These are phyloP conservation scores for Blastomyces parvus DNA, from an alignment of 2,329 filamentous ascomycete genomes.

Conservation along the genomic window DNA sequence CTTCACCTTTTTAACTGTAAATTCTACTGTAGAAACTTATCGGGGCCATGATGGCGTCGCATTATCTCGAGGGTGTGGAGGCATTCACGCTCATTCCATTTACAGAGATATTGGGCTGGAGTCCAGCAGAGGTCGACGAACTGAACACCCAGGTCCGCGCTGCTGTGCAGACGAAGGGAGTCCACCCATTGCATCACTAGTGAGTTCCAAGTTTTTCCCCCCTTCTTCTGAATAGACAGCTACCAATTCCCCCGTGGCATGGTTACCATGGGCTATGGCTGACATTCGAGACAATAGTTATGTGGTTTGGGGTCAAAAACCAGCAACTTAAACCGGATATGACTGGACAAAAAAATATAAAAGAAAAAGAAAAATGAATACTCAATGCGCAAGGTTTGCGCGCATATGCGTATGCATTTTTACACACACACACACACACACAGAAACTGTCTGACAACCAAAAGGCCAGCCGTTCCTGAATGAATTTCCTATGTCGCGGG, in stretches of 20 bases:
- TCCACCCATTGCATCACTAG: conserved; percentile 9
- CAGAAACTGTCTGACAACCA: background rate
- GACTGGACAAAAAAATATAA: background rate
- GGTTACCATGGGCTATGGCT: background rate
- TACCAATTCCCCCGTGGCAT: too few species aligned
- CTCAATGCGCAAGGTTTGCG: background rate
- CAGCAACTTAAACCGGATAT: background rate
- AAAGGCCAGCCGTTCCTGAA: background rate
- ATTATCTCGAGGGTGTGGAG: conserved; percentile 17
- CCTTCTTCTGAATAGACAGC: too few species aligned
- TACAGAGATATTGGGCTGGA: conserved; percentile 17
- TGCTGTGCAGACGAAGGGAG: background rate
- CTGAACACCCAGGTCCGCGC: conserved; percentile 6
- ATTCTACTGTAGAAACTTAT: conserved; percentile 16
- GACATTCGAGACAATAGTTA: background rate
- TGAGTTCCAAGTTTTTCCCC: background rate
- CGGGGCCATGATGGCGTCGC: conserved; percentile 12
- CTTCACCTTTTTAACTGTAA: background rate
- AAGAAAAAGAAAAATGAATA: too few species aligned
- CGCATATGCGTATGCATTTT: background rate
- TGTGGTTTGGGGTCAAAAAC: conserved; percentile 6
- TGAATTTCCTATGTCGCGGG: background rate
- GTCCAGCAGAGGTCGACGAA: conserved; percentile 1
- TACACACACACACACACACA: background rate
- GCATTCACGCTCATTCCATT: conserved; percentile 15